Conservation (phyloP, 1,139 yeast genomes). For the Geotrichum siamense region DNA sequence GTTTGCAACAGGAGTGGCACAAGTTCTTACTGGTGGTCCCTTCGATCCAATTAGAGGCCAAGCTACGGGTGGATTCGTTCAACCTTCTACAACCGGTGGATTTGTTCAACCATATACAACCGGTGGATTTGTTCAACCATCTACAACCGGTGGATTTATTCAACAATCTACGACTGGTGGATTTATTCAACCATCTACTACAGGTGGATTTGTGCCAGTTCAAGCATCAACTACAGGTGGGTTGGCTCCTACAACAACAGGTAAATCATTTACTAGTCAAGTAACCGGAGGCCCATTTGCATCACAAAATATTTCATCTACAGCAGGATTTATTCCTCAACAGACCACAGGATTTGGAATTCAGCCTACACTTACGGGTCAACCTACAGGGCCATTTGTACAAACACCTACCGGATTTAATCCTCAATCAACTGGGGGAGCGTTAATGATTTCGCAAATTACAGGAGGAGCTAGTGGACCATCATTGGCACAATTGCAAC, state of each 20-base stretch:
- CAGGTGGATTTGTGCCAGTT: conserved; percentile 4
- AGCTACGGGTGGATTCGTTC: conserved; percentile 11
- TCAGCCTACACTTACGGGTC: conserved; percentile 2
- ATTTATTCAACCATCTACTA: conserved; percentile 5
- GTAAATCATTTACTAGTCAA: conserved; percentile 14
- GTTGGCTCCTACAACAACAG: conserved; percentile 5
- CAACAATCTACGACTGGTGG: conserved; percentile 6
- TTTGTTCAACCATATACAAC: conserved; percentile 5
- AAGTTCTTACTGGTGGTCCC: conserved; percentile 20
- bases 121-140: conserved; percentile 2
- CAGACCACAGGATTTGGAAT: neutral
- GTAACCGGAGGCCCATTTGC: conserved; percentile 3
- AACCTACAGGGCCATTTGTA: conserved; percentile 13
- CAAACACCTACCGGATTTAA: conserved; percentile 10
- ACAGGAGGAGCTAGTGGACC: conserved; percentile 16
- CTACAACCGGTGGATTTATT: neutral
- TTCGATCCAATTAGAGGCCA: conserved; percentile 11
- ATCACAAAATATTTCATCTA: neutral
- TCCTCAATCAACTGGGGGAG: conserved; percentile 13
- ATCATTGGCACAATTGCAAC: conserved; percentile 13
- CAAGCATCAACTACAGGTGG: conserved; percentile 13
- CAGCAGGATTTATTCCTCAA: conserved; percentile 4
- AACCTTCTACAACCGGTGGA: conserved; percentile 8
- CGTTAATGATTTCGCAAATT: conserved; percentile 9
- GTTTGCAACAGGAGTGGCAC: conserved; percentile 35